Evolutionary conservation across 2,329 filamentous ascomycete genomes (phyloP).

Genomic region (Colletotrichum sidae): DNA sequence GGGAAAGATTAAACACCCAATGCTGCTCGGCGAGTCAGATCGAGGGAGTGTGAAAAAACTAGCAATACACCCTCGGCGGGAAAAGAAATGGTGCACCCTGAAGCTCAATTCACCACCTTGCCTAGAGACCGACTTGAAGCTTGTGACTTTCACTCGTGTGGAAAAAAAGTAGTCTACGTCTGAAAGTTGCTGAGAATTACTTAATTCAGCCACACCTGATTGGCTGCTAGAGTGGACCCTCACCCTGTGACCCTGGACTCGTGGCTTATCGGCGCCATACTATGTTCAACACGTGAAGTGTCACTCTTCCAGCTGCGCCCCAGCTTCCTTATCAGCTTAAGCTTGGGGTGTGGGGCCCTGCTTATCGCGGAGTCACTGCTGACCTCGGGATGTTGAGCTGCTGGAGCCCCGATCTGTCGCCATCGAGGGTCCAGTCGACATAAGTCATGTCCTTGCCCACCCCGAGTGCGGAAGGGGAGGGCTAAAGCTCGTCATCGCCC

Average conservation of each 20-base stretch:
- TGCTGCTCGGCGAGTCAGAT: neutral
- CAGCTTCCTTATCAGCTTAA: conserved; percentile 32
- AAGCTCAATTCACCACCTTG: neutral
- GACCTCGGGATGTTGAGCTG: conserved; percentile 12
- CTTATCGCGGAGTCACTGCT: neutral
- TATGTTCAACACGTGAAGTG: too few relatives aligned
- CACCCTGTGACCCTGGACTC: conserved; percentile 11
- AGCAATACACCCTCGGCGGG: neutral
- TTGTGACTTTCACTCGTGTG: conserved; percentile 12
- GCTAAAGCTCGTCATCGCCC: conserved; percentile 13
- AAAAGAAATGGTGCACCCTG: neutral
- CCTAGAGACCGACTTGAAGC: conserved; percentile 17
- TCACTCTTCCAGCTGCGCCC: conserved; percentile 4
- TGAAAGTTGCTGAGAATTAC: conserved; percentile 37
- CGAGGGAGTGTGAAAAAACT: neutral
- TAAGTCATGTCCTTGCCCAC: conserved; percentile 31
- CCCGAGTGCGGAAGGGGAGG: conserved; percentile 25
- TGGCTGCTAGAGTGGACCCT: conserved; percentile 15
- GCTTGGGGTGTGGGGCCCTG: conserved; percentile 25
- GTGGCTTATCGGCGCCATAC: conserved; percentile 12
- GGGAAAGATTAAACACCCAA: neutral
- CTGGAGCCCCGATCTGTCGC: conserved; percentile 27
- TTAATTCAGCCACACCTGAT: conserved; percentile 30
- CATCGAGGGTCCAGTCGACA: conserved; percentile 32
- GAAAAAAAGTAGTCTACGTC: conserved; percentile 32